Evolutionary conservation across 768 basidiomycete genomes (phyloP), one percentile per base, ranked within the genome.

Genomic region (Melanogaster broomeanus): DNA sequence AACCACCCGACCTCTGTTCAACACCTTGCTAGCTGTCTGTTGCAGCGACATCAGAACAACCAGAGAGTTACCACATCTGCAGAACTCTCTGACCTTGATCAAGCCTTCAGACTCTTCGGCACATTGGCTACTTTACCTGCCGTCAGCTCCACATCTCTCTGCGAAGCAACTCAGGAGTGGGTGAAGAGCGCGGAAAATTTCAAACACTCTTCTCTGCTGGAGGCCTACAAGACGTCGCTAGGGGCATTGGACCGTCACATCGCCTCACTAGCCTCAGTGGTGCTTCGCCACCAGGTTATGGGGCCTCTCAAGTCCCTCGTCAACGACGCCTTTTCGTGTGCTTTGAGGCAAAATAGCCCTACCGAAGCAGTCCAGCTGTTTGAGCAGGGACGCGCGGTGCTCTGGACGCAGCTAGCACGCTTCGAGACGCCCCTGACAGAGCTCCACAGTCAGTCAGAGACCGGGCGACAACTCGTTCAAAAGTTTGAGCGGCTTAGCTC

Each of bases 331-430:
- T 54, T 57, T 30, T 52, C 57, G 11, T 58, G 57, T 34, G 60
- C 65, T 21, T 55, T 61, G 35, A 16, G 47, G 1, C n/a, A 41
- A 13, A 45, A 43, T 4, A 28, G 52, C 25, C 49, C 39, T 3
- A 34, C 61, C 6, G 35, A 39, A 9, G 64, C 62, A 37, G 49
- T 72, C 6, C 67, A 73, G 47, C 69, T 71, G 56, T 55, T 73
- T 3, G 65, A 65, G 44, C 63, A 63, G 18, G 63, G 63, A 11
- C 49, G 65, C 7, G 48, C 52, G 1, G 24, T 64, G 3, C 49
- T 66, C 28, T 66, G 63, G 65, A 45, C 50, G 2, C 53, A 60
- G 41, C 15, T 64, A 11, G 18, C 45, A 4, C 61, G 61, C n/a
- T 55, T 64, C 35, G 45, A 59, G n/a, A 47, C 56, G 31, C 33